A percentile compares a stretch with the other conserved stretches of the same genome.
phyloP scores from a whole-genome alignment of 768 basidiomycete genomes.

The Lactarius quietus region DNA sequence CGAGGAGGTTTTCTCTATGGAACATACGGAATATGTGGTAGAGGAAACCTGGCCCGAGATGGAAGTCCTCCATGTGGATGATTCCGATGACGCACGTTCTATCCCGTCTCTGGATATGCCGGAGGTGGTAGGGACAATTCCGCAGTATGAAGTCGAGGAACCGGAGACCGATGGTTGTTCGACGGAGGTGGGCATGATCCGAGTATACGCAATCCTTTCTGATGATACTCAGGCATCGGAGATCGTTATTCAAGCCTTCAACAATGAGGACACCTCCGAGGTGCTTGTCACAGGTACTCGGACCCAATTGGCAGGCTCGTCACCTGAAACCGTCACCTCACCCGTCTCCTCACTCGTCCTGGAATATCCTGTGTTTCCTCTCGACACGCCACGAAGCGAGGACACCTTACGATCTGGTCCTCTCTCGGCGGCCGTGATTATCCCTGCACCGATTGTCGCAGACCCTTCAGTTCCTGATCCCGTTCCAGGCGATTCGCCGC shows the following conservation, averaged over 20 bases:
- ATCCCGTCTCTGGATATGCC: constrained; percentile 14
- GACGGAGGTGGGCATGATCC: constrained; percentile 10
- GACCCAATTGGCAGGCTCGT: background rate
- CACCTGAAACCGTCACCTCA: background rate
- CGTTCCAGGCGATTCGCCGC: constrained; percentile 9
- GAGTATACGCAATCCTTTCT: background rate
- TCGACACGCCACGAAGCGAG: background rate
- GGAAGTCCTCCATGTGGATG: background rate
- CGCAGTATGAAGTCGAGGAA: constrained; percentile 19
- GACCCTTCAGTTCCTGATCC: constrained; percentile 28
- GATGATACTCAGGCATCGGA: constrained; percentile 9
- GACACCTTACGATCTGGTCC: background rate
- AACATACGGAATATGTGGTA: constrained; percentile 15
- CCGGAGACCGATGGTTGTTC: constrained; percentile 8
- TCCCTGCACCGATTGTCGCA: constrained; percentile 25
- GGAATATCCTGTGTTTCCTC: background rate
- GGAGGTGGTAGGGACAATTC: constrained; percentile 1
- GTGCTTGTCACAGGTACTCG: background rate
- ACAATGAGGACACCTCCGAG: background rate
- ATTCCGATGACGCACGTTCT: constrained; percentile 12
- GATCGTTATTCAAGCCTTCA: background rate
- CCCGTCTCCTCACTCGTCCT: too few relatives aligned
- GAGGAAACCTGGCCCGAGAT: constrained; percentile 7
- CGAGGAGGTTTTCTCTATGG: background rate
- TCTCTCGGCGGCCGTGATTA: background rate